Base-by-base conservation (phyloP, 305 asterid genomes). In the Ilex paraguariensis region DNA sequence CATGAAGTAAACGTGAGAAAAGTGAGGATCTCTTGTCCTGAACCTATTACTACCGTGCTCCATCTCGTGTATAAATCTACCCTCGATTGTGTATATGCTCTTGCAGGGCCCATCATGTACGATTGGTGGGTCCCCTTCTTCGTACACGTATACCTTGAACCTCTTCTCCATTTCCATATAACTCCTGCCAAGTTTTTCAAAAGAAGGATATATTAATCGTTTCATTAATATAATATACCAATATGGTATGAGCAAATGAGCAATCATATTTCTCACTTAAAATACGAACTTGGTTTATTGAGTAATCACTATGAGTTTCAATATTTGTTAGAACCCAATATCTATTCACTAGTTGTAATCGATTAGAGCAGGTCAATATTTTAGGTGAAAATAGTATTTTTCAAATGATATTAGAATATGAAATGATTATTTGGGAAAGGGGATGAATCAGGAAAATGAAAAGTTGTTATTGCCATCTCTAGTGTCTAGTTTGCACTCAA, bases 21-120 rank as follows among this genome's bases (percentile, higher is more conserved):
- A 77, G 21, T 62, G 50, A 5, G 95, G 70, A 46, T 76, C 76
- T 56, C 62, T 72, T 17, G 97, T 84, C 74, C 86, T 80, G 72
- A 90, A 93, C 58, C 70, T 73, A 50, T 76, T 78, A 39, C 60
- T 65, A 17, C 86, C 94, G 33, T 77, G 78, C 76, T 87, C 97
- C 77, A 93, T 90, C 73, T 87, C 96, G 48, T 79, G 81, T 52
- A 93, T 93, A 88, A 93, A 93, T 62, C 90, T 80, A 59, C 98
- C 99, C 69, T 93, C 99, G 54, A 86, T 84, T 0, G 90, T 64
- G 75, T 90, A 90, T 67, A 93, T 84, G 72, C 80, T 79, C 66
- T 83, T 86, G 87, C 96, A 86, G 7, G 99, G 97, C 5, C 99
- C 99, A 30, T 75, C 81, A 68, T 93, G 99, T 45, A 86, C 87